phyloP scores from a whole-genome alignment of 2,329 filamentous ascomycete species.

The Fusarium buxicola region DNA sequence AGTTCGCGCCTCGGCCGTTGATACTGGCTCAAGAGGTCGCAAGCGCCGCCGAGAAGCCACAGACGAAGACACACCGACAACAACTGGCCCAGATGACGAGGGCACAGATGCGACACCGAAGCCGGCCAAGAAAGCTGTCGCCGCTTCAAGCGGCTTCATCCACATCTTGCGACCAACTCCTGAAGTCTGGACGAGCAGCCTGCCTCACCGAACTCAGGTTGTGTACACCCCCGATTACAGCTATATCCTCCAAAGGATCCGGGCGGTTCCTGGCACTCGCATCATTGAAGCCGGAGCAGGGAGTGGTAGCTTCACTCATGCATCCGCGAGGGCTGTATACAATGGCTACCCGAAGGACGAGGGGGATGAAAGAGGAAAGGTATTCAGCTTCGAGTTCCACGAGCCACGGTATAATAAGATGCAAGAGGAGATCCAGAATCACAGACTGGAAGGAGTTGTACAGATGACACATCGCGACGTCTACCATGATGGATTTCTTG shows the following conservation, averaged over 20 bases:
- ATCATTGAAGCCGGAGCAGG: conserved; percentile 86
- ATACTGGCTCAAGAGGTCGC: conserved; percentile 88
- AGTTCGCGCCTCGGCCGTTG: conserved; percentile 87
- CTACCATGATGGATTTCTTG: conserved; percentile 78
- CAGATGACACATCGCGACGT: conserved; percentile 83
- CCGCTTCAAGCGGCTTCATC: conserved; percentile 76
- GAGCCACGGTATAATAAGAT: conserved; percentile 77
- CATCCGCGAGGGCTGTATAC: conserved; percentile 79
- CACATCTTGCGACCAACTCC: conserved; percentile 84
- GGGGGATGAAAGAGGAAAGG: conserved; percentile 68
- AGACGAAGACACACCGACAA: conserved; percentile 57
- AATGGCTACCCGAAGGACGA: conserved; percentile 70
- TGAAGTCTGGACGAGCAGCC: conserved; percentile 82
- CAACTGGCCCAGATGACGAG: conserved; percentile 51
- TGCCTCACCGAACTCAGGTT: conserved; percentile 86
- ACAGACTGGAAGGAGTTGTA: conserved; percentile 74
- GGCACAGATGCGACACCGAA: conserved; percentile 48
- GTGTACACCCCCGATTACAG: conserved; percentile 91
- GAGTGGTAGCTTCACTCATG: conserved; percentile 87
- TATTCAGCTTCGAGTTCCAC: conserved; percentile 88
- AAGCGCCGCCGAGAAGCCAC: conserved; percentile 67
- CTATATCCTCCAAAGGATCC: conserved; percentile 81
- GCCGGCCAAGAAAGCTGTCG: conserved; percentile 60
- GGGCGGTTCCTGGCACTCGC: conserved; percentile 76
- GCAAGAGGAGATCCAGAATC: conserved; percentile 74